Evolutionary conservation across 1,284 basidiomycete species (phyloP), one percentile per base, ranked within the genome.

Genomic region (Sanghuangporus baumii): DNA sequence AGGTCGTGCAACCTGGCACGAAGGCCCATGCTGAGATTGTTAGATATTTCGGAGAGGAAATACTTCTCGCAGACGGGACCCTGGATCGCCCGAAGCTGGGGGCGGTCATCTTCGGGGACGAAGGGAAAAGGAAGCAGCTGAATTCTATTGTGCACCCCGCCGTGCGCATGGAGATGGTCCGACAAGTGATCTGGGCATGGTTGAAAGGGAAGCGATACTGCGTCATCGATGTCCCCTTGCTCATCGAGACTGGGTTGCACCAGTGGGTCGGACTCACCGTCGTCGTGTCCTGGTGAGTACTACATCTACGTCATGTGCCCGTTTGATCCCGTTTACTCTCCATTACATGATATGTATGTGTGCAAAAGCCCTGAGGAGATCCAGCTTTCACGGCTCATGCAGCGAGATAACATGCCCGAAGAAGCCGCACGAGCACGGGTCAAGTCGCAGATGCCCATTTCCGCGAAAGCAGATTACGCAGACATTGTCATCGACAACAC

Each of bases 111-210:
- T 99, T 99, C 76, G 84, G 82, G 40, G 88, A 95, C 71, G 84
- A 85, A 56, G 75, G 71, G 16, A 84, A 94, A 74, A 80, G 95
- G 54, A 84, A 82, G 69, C 79, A 81, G 71, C 75, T 98, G 65
- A 98, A 98, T 72, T 74, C 77, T 3, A 95, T 98, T 68, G 86
- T 96, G 1, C 96, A 99, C 73, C 94, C 95, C 3, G 90, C 93
- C 0, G 93, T 99, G 31, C 78, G 88, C 58, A 80, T 81, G 63
- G 86, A 82, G 14, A 93, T 98, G 84, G 73, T 89, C 14, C 84
- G 82, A 81, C 77, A 78, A 61, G 80, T 97, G 6, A 55, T 94
- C 55, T 76, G 78, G 62, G 79, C 79, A 66, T 99, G 96, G 95
- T 60, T 94, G 40, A 75, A 73, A 34, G 96, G 96, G 2, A 78